Evolutionary conservation across 495 filamentous ascomycete species (phyloP).

Genomic region (Daldinia concentrica): DNA sequence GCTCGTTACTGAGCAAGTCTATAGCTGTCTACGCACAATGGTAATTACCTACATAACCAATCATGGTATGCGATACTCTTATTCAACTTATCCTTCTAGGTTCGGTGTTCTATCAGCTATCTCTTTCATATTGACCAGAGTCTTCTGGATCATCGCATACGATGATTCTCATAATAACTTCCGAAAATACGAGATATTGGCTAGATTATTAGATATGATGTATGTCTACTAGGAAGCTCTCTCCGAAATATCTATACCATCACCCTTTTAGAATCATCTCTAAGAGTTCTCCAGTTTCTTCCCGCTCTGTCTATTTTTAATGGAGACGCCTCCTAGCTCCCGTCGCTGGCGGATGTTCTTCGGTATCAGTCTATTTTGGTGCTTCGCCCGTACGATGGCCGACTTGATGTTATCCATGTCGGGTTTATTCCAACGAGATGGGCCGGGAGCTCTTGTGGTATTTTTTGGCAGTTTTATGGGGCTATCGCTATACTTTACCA

Average conservation of each 20-base stretch:
- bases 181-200: not conserved
- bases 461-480: not conserved
- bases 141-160: slow-evolving; percentile 11
- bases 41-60: slow-evolving; percentile 12
- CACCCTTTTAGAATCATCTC: not conserved
- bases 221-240: not conserved
- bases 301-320: not conserved
- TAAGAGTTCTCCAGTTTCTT: slow-evolving; percentile 2
- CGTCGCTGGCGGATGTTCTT: not conserved
- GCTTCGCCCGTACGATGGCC: not conserved
- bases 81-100: slow-evolving; percentile 8
- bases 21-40: slow-evolving; percentile 34
- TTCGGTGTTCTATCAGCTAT: slow-evolving; percentile 12
- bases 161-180: not conserved
- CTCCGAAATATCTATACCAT: not conserved
- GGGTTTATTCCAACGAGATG: no score
- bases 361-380: not conserved
- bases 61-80: not conserved
- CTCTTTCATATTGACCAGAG: slow-evolving; percentile 2
- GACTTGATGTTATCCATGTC: not conserved
- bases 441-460: not conserved
- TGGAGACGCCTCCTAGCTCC: not conserved
- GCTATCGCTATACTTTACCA: not conserved
- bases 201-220: slow-evolving; percentile 18
- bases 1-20: slow-evolving; percentile 1